phyloP scores from a whole-genome alignment of 2,329 filamentous ascomycete genomes.

The Hymenoscyphus fructigenus region DNA sequence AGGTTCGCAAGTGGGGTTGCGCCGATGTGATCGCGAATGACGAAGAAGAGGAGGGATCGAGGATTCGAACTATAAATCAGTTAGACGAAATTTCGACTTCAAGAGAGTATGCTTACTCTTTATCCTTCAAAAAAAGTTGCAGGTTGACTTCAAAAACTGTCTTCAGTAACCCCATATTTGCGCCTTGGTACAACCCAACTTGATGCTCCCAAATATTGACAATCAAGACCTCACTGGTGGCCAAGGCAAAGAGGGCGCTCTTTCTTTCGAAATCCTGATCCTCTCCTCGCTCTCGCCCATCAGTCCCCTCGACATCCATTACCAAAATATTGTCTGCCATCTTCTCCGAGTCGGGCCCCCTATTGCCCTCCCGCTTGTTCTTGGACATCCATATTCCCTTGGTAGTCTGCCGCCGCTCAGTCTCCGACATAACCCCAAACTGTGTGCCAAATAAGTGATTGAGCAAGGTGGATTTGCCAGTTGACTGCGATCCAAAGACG shows the following conservation, averaged over 20 bases:
- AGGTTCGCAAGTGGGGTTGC: slow-evolving; percentile 88
- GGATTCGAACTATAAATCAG: slow-evolving; percentile 67
- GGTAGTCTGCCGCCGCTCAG: slow-evolving; percentile 90
- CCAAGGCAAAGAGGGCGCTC: slow-evolving; percentile 93
- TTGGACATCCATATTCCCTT: slow-evolving; percentile 99
- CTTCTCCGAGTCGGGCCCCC: slow-evolving; percentile 46
- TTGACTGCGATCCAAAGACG: slow-evolving; percentile 98
- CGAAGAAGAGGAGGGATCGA: slow-evolving; percentile 93
- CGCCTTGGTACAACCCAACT: slow-evolving; percentile 94
- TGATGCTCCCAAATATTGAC: slow-evolving; percentile 99
- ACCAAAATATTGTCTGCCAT: slow-evolving; percentile 99
- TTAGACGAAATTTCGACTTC: slow-evolving; percentile 4
- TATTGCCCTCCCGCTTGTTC: slow-evolving; percentile 69
- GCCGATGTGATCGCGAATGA: slow-evolving; percentile 95
- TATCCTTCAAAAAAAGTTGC: slow-evolving; percentile 94
- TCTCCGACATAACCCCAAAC: slow-evolving; percentile 97
- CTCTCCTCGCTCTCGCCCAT: slow-evolving; percentile 92
- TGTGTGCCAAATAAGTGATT: slow-evolving; percentile 94
- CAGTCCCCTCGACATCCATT: slow-evolving; percentile 98
- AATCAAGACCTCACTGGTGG: slow-evolving; percentile 95
- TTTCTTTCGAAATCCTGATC: slow-evolving; percentile 99
- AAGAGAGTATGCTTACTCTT: slow-evolving; percentile 61
- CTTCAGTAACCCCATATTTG: slow-evolving; percentile 98
- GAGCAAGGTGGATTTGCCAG: slow-evolving; percentile 94
- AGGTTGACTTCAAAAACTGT: slow-evolving; percentile 99